Base-by-base conservation (phyloP, 2,329 filamentous ascomycete genomes). In the Trichoderma aggressivum region DNA sequence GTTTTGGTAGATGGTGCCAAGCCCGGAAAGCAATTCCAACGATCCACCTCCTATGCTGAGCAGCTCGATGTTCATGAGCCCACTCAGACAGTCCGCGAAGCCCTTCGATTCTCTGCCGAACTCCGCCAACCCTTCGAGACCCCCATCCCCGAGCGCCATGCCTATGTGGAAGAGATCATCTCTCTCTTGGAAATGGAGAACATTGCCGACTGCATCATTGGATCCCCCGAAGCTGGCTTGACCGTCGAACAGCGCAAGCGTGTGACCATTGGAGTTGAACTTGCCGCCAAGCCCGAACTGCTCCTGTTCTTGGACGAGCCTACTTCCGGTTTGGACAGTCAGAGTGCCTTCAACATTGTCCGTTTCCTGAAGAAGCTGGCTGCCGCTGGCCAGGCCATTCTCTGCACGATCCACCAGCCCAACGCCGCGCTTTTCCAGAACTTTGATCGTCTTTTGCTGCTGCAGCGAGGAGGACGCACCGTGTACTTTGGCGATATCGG, bases 341-440 rank as follows among this genome's bases (percentile, higher is more conserved):
- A 92, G 78, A 89, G 87, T 70, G 91, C 92, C 21, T 94, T 91
- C 83, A 92, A 92, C 80, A 93, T 93, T 74, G 89, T 93, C 30
- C 89, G 91, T 39, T 92, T 94, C 84, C 83, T 94, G n/a, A 89
- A 89, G 76, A 94, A 93, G 81, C 86, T 94, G 7, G 90, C 91
- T 63, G 85, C 87, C n/a, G 91, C 92, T 3, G 94, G 94, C 2
- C 94, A 97, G 78, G 94, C 94, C 11, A 94, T 97, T 75, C 86
- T 97, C 4, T 97, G 93, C 82, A 97, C 94, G 0, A 97, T 97
- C 74, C 94, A 97, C 79, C 94, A 97, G 79, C 94, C 94, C 1
- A 95, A 94, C 74, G 92, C 92, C 18, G 90, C 92, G 0, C 85
- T 97, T 0, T 97, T 97, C 75, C 92, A 96, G 80, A 91, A 94